Evolutionary conservation across 371 early-diverging fungal genomes (phyloP), one percentile per base, ranked within the genome.

Genomic region (Syncephalastrum racemosum): DNA sequence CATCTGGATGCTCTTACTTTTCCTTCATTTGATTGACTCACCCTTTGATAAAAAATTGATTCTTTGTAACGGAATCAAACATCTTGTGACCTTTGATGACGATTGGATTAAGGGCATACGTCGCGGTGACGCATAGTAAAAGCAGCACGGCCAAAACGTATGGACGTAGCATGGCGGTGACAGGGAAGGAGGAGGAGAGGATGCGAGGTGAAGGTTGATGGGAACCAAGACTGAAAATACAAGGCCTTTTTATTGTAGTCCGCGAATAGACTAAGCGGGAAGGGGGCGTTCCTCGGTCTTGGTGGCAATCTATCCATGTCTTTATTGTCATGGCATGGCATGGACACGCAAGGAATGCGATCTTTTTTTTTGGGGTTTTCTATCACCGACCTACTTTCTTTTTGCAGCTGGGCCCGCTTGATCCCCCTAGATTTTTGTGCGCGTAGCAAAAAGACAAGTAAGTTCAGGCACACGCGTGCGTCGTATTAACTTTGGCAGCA

Each of bases 11-110:
- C 41, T 31, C 13, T 12, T 14, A 0, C 20, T 7, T 4, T 18
- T 55, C 15, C 24, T 23, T 22, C 15, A 42, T 40, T 24, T 48
- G 19, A 44, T 16, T 15, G 10, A 31, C 45, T 59, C 67, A 78
- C 78, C 91, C 90, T 71, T 89, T 90, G 67, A 91, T 82, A 58
- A 82, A 86, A 66, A 92, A 90, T 56, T 89, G 86, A 16, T 87
- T 75, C 57, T 88, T 87, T 2, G 87, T 82, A 36, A 80, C 82
- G 15, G 79, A 73, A 60, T 90, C 84, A 61, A 91, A 89, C 53
- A 89, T 82, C 63, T 89, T 88, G 57, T 79, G 66, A 27, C 89
- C 91, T 55, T 87, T 88, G 65, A 85, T 85, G 7, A 63, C 74
- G 50, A 91, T 80, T 2, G 84, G 80, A 54, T 87, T 84, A 27